These are phyloP conservation scores for Cronartium quercuum DNA, from an alignment of 1,284 basidiomycete genomes.

Conservation along the genomic window DNA sequence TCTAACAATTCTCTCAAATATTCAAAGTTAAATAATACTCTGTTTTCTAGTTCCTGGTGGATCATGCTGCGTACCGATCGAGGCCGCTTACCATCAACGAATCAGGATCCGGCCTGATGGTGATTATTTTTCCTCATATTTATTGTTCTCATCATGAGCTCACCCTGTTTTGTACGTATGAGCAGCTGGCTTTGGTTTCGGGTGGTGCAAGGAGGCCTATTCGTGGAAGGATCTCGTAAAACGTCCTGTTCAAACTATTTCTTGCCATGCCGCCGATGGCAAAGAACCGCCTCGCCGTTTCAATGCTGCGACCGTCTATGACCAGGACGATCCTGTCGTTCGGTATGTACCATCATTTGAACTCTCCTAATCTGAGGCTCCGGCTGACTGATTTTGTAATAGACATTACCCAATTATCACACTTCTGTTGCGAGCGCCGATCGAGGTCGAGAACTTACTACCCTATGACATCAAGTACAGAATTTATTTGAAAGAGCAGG, in stretches of 20 bases:
- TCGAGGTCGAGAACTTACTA: conserved; percentile 87
- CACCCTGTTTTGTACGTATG: neutral
- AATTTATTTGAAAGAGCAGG: conserved; percentile 87
- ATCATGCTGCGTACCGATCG: conserved; percentile 82
- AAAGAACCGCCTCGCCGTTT: conserved; percentile 89
- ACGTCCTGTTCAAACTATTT: conserved; percentile 71
- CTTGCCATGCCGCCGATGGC: conserved; percentile 73
- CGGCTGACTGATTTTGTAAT: neutral
- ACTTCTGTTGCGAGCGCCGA: conserved; percentile 25
- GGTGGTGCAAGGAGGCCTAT: conserved; percentile 76
- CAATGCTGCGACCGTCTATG: conserved; percentile 57
- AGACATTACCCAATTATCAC: conserved; percentile 38
- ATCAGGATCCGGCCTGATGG: conserved; percentile 88
- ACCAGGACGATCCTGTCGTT: conserved; percentile 25
- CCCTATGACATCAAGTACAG: conserved; percentile 94
- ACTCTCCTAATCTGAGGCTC: neutral
- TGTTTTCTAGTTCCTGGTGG: conserved; percentile 64
- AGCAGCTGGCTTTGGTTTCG: conserved; percentile 85
- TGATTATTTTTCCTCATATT: conserved; percentile 52
- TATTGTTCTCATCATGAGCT: conserved; percentile 6
- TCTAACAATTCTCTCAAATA: neutral
- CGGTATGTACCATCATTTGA: neutral
- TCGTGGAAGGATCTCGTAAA: conserved; percentile 83
- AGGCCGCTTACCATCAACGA: conserved; percentile 75
- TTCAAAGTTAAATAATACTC: neutral